A percentile compares a stretch with the other conserved stretches of the same genome.
Evolutionary conservation across 257 asterid genomes (phyloP).

Genomic region (Capsicum chinense): DNA sequence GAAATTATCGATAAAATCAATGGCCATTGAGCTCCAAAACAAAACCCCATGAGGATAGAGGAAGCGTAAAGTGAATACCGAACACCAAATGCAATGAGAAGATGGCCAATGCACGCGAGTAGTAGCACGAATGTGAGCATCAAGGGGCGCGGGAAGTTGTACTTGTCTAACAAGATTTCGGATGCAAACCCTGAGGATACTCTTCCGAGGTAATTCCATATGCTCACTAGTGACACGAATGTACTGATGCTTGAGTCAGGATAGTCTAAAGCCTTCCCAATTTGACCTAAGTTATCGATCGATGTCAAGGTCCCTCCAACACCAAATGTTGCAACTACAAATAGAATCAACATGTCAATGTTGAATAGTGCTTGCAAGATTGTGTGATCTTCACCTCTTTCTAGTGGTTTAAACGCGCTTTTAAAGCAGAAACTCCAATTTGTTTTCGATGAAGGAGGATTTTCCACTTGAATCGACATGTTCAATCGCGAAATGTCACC

Average conservation of each 20-base stretch:
- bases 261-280: conserved; percentile 56
- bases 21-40: conserved; percentile 70
- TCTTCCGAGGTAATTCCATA: conserved; percentile 63
- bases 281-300: conserved; percentile 62
- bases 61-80: conserved; percentile 49
- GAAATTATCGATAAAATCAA: conserved; percentile 54
- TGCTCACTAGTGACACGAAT: conserved; percentile 63
- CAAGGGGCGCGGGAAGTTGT: conserved; percentile 55
- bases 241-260: conserved; percentile 49
- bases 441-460: background rate
- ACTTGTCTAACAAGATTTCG: conserved; percentile 48
- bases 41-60: conserved; percentile 53
- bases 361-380: conserved; percentile 59
- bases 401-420: conserved; percentile 45
- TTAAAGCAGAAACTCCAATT: conserved; percentile 32
- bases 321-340: conserved; percentile 45
- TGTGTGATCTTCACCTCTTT: conserved; percentile 55
- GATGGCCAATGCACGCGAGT: conserved; percentile 56
- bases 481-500: conserved; percentile 11
- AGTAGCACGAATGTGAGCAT: conserved; percentile 49
- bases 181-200: conserved; percentile 53
- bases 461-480: conserved; percentile 12
- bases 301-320: conserved; percentile 64
- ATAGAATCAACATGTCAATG: conserved; percentile 54
- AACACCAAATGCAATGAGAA: conserved; percentile 55